phyloP scores from a whole-genome alignment of 139 green algal genomes.

The Coelastrella sp. region DNA sequence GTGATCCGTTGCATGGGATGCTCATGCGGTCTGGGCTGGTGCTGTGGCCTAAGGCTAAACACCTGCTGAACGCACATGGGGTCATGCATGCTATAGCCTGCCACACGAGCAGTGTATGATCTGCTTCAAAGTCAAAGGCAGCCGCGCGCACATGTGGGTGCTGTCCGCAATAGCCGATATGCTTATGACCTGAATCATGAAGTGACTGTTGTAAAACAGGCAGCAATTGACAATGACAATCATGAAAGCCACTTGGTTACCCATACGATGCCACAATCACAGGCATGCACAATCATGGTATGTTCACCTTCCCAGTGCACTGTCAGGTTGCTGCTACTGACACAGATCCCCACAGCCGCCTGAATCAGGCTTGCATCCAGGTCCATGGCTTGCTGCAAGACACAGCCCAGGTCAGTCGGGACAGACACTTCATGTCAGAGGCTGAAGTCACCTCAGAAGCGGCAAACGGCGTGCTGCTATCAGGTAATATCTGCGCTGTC shows the following conservation, averaged over 20 bases:
- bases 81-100: too few relatives aligned
- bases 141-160: too few relatives aligned
- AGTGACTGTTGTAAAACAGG: too few relatives aligned
- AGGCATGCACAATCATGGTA: background rate
- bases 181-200: too few relatives aligned
- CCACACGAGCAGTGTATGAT: too few relatives aligned
- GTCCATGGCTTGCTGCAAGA: background rate
- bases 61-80: too few relatives aligned
- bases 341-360: background rate
- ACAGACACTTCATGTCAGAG: background rate
- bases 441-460: background rate
- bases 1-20: too few relatives aligned
- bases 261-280: background rate
- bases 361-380: background rate
- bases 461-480: background rate
- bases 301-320: background rate
- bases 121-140: too few relatives aligned
- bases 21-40: too few relatives aligned
- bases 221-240: background rate
- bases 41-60: too few relatives aligned
- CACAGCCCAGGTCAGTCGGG: background rate
- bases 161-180: too few relatives aligned
- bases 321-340: background rate
- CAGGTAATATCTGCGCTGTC: background rate
- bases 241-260: background rate